A percentile compares a stretch with the other conserved stretches of the same genome.
Conservation (phyloP, 148 eudicot species). For the Diospyros lotus region DNA sequence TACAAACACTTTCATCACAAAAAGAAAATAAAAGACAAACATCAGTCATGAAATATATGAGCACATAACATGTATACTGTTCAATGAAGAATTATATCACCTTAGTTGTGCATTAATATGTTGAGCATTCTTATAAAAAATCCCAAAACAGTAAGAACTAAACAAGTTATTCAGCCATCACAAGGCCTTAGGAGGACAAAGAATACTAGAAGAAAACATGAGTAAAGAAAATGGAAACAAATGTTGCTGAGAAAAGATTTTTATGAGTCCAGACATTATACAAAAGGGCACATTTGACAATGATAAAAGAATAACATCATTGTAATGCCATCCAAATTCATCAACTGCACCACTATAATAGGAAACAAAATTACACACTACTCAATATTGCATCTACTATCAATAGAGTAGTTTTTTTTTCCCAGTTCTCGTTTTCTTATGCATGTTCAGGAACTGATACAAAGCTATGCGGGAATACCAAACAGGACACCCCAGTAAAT, state of each 20-base stretch:
- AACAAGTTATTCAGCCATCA: background rate
- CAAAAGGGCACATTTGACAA: background rate
- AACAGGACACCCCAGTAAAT: background rate
- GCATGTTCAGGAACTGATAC: background rate
- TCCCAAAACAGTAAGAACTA: background rate
- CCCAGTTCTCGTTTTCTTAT: background rate
- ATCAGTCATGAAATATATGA: constrained; percentile 14
- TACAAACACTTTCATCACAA: constrained; percentile 64
- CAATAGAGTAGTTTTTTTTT: background rate
- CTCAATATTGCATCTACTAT: background rate
- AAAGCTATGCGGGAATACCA: background rate
- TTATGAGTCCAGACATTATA: background rate
- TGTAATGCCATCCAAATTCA: background rate
- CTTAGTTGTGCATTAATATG: background rate
- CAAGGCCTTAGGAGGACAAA: background rate
- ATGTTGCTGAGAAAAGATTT: background rate
- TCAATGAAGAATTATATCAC: background rate
- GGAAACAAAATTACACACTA: too few species aligned
- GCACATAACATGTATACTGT: background rate
- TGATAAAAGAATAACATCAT: background rate
- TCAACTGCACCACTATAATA: background rate
- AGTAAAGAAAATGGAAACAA: background rate
- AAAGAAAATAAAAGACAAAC: constrained; percentile 9
- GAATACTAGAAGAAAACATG: background rate
- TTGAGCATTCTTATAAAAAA: background rate